Evolutionary conservation across 352 stramenopile species (phyloP), one percentile per base, ranked within the genome.

Genomic region (Pythium periplocum): DNA sequence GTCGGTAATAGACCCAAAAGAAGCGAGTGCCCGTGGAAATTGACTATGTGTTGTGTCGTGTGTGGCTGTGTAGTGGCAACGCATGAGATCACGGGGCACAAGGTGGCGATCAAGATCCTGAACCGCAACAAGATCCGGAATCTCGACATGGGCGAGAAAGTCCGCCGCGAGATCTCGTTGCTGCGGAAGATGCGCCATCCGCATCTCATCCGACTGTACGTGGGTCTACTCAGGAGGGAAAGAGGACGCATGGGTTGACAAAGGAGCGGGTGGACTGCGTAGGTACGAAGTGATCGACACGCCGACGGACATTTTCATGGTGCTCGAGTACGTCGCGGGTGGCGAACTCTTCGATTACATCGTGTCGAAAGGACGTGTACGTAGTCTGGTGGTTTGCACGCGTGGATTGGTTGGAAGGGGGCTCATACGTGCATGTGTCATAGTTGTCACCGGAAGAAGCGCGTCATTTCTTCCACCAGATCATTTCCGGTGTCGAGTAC

Each of bases 61-160:
- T 53, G 44, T 42, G 5, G 2, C 2, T 52, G 32, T 26, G 49
- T 35, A 98, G 87, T 99, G 56, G 97, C 95, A 4, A 96, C 97
- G 45, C 97, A 99, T 83, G 87, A 98, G 52, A 91, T 98, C 61
- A 99, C 97, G 51, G 93, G 95, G 33, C 92, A 98, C 62, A 98
- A 99, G 66, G 97, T 99, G 32, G 97, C 97, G 37, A 98, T 99
- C 49, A 99, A 99, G 80, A 99, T 99, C 63, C 73, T 99, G 12
- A 99, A 99, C 76, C 97, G 98, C 62, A 93, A 91, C 59, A 99
- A 99, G 65, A 99, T 99, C 75, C 96, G 97, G 54, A 90, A 97
- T 55, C 83, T 99, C 34, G 96, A 98, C 64, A 99, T 99, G 97
- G 93, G 95, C 68, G 97, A 99, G 68, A 99, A 99, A 73, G 97